These are phyloP conservation scores for Cardamine resedifolia DNA, from an alignment of 345 rosid genomes.

Conservation along the genomic window DNA sequence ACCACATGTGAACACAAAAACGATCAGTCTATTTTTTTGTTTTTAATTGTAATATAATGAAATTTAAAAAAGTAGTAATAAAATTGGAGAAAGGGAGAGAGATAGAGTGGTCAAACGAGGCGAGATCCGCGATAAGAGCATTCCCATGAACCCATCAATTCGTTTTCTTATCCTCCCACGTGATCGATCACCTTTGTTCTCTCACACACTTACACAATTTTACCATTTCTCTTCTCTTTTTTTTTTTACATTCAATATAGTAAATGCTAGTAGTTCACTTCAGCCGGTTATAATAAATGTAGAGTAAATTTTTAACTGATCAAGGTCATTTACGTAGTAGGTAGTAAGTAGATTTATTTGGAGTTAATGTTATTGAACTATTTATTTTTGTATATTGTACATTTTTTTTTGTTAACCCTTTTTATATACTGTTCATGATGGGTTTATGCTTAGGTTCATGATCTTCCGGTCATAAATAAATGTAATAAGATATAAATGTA, in stretches of 20 bases:
- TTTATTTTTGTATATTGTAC: neutral
- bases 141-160: constrained; percentile 48
- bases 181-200: constrained; percentile 36
- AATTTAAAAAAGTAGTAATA: constrained; percentile 6
- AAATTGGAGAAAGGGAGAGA: constrained; percentile 11
- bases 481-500: neutral
- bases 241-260: neutral
- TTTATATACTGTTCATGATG: neutral
- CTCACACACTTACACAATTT: constrained; percentile 22
- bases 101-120: constrained; percentile 40
- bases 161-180: constrained; percentile 41
- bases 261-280: neutral
- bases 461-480: neutral
- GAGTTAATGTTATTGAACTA: constrained; percentile 2
- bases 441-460: neutral
- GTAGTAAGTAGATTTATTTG: neutral
- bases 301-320: neutral
- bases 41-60: neutral
- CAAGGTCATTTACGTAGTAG: neutral
- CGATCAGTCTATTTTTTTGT: neutral
- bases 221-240: neutral
- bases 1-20: constrained; percentile 36
- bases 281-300: neutral
- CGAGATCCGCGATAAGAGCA: constrained; percentile 87
- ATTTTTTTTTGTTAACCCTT: neutral